Base-by-base conservation (phyloP, 495 filamentous ascomycete genomes). In the Emericellopsis terricola region DNA sequence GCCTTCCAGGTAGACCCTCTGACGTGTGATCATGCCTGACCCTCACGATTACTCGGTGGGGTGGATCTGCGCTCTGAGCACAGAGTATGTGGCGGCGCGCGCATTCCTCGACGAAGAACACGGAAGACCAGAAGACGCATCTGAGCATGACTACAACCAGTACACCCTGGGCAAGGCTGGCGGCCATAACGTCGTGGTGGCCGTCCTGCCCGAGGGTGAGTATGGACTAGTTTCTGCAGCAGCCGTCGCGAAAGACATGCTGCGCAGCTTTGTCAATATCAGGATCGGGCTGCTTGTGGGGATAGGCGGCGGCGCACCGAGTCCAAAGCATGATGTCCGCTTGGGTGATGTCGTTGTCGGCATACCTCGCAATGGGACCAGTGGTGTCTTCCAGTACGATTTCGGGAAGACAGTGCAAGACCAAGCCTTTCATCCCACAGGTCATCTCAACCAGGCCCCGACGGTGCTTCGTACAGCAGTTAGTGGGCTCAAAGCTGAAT, bases 11-110 rank as follows among this genome's bases (percentile, higher is more conserved):
- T n/a, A n/a, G n/a, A n/a, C n/a, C n/a, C n/a, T n/a, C n/a, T n/a
- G n/a, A n/a, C n/a, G n/a, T n/a, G n/a, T n/a, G n/a, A n/a, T n/a
- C n/a, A n/a, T n/a, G n/a, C n/a, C n/a, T n/a, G n/a, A n/a, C n/a
- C n/a, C n/a, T n/a, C n/a, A n/a, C n/a, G n/a, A 63, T 8, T 72
- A 66, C 38, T 59, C 51, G 1, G 51, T 73, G 6, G 66, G 57
- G 18, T 67, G 60, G 59, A 59, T 71, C 20, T 67, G 56, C 39
- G 56, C 63, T 2, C 43, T 70, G 4, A 34, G 43, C 5, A 39
- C 43, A n/a, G 66, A 71, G 41, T 34, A 42, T 4, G 47, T 57
- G n/a, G 66, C 65, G 0, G 65, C 58, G 2, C 29, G 27, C 15
- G 46, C 46, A 13, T 56, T 65, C 42, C 53, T 73, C 2, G 66